These are phyloP conservation scores for Eimeria necatrix DNA, from an alignment of 169 alveolate genomes.

Conservation along the genomic window DNA sequence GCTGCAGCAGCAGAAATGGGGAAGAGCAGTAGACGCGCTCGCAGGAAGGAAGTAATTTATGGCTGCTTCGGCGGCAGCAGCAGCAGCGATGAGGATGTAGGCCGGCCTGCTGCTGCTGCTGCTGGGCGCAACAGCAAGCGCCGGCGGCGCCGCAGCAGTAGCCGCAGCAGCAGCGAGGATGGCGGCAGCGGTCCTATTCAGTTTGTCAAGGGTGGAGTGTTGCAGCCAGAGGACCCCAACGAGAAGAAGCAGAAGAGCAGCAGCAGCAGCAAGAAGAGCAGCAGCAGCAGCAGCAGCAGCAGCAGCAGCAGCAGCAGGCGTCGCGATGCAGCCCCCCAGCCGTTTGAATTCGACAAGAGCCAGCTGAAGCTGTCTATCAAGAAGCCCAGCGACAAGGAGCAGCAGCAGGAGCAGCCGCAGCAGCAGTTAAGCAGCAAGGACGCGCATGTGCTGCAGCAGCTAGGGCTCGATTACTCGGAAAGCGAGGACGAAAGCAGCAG, in stretches of 20 bases:
- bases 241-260: neutral
- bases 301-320: neutral
- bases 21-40: slow-evolving; percentile 41
- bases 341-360: neutral
- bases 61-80: slow-evolving; percentile 62
- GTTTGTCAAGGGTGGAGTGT: slow-evolving; percentile 66
- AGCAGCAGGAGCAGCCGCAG: slow-evolving; percentile 26
- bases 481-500: slow-evolving; percentile 17
- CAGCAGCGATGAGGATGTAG: slow-evolving; percentile 64
- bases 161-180: slow-evolving; percentile 17
- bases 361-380: neutral
- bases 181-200: slow-evolving; percentile 2
- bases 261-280: neutral
- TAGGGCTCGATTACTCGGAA: slow-evolving; percentile 19
- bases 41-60: slow-evolving; percentile 52
- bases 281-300: slow-evolving; percentile 36
- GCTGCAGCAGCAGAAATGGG: slow-evolving; percentile 35
- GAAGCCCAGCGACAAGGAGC: slow-evolving; percentile 1
- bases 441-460: slow-evolving; percentile 42
- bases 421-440: slow-evolving; percentile 10
- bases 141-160: slow-evolving; percentile 33
- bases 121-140: slow-evolving; percentile 15
- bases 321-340: neutral
- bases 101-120: slow-evolving; percentile 4
- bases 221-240: slow-evolving; percentile 20